A percentile compares a stretch with the other conserved stretches of the same genome.
phyloP scores from a whole-genome alignment of 164 flowering plant genomes.

The Kingdonia uniflora region DNA sequence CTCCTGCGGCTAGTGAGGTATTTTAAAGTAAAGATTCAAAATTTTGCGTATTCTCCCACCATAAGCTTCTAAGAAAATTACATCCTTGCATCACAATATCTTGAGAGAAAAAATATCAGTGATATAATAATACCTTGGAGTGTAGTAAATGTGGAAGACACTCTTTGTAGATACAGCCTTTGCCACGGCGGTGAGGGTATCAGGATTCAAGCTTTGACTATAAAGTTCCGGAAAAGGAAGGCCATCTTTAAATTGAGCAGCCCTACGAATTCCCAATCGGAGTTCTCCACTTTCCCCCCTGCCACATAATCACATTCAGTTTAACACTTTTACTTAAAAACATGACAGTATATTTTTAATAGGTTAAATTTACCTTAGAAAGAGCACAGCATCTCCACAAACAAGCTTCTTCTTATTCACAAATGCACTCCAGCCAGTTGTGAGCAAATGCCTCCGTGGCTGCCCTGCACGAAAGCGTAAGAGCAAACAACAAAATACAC shows the following conservation, averaged over 20 bases:
- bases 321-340: background rate
- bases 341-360: background rate
- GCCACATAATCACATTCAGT: conserved; percentile 2
- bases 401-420: conserved; percentile 91
- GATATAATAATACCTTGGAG: conserved; percentile 62
- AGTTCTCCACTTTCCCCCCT: conserved; percentile 92
- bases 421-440: conserved; percentile 99
- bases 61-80: too few relatives aligned
- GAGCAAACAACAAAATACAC: background rate
- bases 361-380: conserved; percentile 91
- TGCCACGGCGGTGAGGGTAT: conserved; percentile 35
- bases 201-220: conserved; percentile 31
- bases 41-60: too few relatives aligned
- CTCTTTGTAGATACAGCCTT: conserved; percentile 47
- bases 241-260: conserved; percentile 44
- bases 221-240: conserved; percentile 19
- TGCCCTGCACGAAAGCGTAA: conserved; percentile 51
- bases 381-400: conserved; percentile 96
- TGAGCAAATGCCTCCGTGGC: conserved; percentile 95
- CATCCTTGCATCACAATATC: background rate
- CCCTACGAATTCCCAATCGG: conserved; percentile 84
- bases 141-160: conserved; percentile 59
- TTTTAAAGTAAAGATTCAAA: too few relatives aligned
- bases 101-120: background rate
- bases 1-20: too few relatives aligned